Base-by-base conservation (phyloP, 495 filamentous ascomycete species). In the Poronia punctata region DNA sequence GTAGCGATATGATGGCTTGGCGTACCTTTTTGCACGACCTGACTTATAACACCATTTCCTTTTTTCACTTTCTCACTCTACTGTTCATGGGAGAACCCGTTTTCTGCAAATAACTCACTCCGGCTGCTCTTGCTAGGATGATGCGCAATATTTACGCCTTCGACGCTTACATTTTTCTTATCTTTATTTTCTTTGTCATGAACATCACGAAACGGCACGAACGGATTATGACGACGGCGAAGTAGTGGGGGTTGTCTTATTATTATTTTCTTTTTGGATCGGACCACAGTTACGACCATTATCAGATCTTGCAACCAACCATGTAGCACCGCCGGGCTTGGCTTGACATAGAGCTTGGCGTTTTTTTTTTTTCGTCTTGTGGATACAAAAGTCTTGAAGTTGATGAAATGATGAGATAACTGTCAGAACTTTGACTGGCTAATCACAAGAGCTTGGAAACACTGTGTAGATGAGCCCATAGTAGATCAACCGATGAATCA, bases 141-240 rank as follows among this genome's bases (percentile, higher is more conserved):
- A 7, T 27, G 24, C n/a, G 24, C 24, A 27, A 38, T 20, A 34
- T 17, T n/a, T 21, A 38, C 39, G n/a, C 12, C n/a, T 28, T 34
- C n/a, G n/a, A n/a, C n/a, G 10, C 21, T 30, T 37, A 19, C 31
- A 32, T 30, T 43, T 35, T 43, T 46, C 43, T 38, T 30, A 35
- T 38, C 25, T 54, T 45, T 48, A 8, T 31, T 28, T 38, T 48
- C 35, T 38, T 52, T 26, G 24, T 48, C 24, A 59, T 28, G 55
- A 56, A 24, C 45, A 51, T 51, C n/a, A 56, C 26, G 49, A 59
- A 45, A 39, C n/a, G 47, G 42, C 31, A 52, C 45, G 46, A 55
- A 53, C 21, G 44, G 48, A 48, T 56, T 34, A 59, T 40, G 55
- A 59, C n/a, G n/a, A n/a, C n/a, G n/a, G n/a, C n/a, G n/a, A n/a